Conservation (phyloP, 2,329 filamentous ascomycete species). For the Fusarium armeniacum region DNA sequence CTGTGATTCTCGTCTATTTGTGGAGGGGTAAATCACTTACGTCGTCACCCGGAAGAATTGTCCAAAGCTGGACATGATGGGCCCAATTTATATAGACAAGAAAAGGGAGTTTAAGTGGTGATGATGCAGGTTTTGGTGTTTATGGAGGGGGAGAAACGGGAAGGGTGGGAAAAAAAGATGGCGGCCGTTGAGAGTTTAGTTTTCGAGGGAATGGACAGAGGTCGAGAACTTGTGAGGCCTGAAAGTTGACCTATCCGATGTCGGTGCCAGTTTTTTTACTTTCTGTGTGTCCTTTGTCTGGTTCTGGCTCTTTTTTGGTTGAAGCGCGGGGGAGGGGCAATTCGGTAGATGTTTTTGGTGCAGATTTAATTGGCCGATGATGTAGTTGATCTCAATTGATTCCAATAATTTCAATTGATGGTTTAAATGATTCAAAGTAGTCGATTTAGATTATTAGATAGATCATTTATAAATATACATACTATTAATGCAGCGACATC, state of each 20-base stretch:
- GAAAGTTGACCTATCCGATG: slow-evolving; percentile 32
- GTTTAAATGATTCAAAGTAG: not conserved
- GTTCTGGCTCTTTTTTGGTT: not conserved
- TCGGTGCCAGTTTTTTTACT: slow-evolving; percentile 37
- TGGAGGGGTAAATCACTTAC: slow-evolving; percentile 62
- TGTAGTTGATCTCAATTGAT: slow-evolving; percentile 6
- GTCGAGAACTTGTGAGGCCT: slow-evolving; percentile 16
- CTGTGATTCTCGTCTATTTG: not conserved
- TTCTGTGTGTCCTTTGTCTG: slow-evolving; percentile 3
- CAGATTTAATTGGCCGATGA: slow-evolving; percentile 21
- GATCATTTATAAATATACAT: not conserved
- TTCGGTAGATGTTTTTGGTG: slow-evolving; percentile 10
- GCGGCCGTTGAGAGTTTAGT: slow-evolving; percentile 41
- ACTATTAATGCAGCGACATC: slow-evolving; percentile 24
- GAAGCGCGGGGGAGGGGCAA: slow-evolving; percentile 35
- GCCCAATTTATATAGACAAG: not conserved
- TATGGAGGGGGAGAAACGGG: slow-evolving; percentile 4
- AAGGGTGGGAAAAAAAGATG: slow-evolving; percentile 22
- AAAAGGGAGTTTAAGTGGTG: slow-evolving; percentile 1
- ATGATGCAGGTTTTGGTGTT: slow-evolving; percentile 22
- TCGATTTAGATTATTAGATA: not conserved
- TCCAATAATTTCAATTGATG: slow-evolving; percentile 17
- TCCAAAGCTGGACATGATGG: slow-evolving; percentile 88
- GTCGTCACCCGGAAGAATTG: slow-evolving; percentile 71
- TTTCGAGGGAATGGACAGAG: slow-evolving; percentile 12